phyloP scores from a whole-genome alignment of 2,329 filamentous ascomycete species.

The Fusarium lyarnte region DNA sequence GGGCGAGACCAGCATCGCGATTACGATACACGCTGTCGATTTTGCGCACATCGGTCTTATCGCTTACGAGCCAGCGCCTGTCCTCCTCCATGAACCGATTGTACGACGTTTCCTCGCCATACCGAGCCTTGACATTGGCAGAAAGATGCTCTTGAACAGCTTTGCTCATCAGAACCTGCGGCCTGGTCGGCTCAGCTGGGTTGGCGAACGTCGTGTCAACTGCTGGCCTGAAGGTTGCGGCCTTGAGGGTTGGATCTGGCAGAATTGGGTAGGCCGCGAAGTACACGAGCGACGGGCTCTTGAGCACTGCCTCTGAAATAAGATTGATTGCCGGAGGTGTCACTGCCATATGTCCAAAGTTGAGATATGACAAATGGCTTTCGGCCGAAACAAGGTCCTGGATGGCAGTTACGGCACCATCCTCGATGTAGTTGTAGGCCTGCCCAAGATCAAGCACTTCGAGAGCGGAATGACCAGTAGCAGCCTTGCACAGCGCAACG shows the following conservation, averaged over 20 bases:
- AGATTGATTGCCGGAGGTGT: constrained; percentile 42
- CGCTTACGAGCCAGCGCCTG: constrained; percentile 52
- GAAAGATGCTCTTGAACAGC: constrained; percentile 45
- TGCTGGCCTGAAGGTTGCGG: constrained; percentile 45
- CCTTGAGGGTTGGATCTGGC: constrained; percentile 38
- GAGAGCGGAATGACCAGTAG: constrained; percentile 49
- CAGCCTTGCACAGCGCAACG: constrained; percentile 50
- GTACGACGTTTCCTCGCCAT: constrained; percentile 47
- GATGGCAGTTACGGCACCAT: constrained; percentile 48
- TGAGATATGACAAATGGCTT: constrained; percentile 52
- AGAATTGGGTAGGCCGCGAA: constrained; percentile 51
- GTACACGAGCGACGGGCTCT: constrained; percentile 49
- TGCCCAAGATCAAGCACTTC: constrained; percentile 54
- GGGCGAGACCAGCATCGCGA: constrained; percentile 50
- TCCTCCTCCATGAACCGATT: constrained; percentile 48
- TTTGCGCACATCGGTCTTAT: constrained; percentile 52
- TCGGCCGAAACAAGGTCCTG: constrained; percentile 46
- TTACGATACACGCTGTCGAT: constrained; percentile 58
- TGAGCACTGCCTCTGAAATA: constrained; percentile 45
- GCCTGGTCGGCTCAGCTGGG: constrained; percentile 35
- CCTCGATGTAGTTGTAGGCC: constrained; percentile 59
- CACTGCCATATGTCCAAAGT: constrained; percentile 52
- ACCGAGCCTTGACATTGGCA: constrained; percentile 45
- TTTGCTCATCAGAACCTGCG: constrained; percentile 43
- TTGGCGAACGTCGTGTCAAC: constrained; percentile 39